These are phyloP conservation scores for Porphyridium purpureum DNA, from an alignment of 23 red algal genomes.

Conservation along the genomic window DNA sequence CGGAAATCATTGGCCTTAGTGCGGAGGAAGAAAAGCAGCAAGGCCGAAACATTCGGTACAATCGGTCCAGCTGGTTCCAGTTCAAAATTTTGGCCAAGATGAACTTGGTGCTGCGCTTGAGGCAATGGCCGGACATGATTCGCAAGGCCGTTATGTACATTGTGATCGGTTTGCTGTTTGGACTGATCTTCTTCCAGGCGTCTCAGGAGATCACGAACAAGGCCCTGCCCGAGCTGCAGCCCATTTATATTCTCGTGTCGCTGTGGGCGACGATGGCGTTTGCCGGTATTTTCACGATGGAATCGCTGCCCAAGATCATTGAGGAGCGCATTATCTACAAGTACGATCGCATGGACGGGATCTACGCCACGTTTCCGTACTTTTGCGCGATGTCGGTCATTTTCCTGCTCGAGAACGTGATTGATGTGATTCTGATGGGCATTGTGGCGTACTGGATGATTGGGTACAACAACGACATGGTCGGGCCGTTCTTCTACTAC, in stretches of 20 bases:
- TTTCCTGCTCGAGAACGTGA: not conserved
- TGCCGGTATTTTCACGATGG: constrained; percentile 41
- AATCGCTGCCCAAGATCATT: constrained; percentile 12
- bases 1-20: not conserved
- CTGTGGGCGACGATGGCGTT: constrained; percentile 5
- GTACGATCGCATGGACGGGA: constrained; percentile 1
- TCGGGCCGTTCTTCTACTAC: not conserved
- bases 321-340: not conserved
- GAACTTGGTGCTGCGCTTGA: not conserved
- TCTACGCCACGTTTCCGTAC: not conserved
- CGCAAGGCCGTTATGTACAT: not conserved
- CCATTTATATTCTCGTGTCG: no score
- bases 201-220: constrained; percentile 13
- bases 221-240: constrained; percentile 61
- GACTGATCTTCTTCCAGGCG: not conserved
- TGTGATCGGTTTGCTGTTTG: not conserved
- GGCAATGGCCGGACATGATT: not conserved
- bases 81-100: not conserved
- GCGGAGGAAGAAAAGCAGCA: not conserved
- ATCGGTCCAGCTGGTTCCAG: not conserved
- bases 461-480: not conserved
- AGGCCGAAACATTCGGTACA: not conserved
- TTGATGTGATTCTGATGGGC: not conserved
- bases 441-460: not conserved
- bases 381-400: not conserved